Conservation (phyloP, 2,329 filamentous ascomycete species). For the Chrysoporthe deuterocubensis region DNA sequence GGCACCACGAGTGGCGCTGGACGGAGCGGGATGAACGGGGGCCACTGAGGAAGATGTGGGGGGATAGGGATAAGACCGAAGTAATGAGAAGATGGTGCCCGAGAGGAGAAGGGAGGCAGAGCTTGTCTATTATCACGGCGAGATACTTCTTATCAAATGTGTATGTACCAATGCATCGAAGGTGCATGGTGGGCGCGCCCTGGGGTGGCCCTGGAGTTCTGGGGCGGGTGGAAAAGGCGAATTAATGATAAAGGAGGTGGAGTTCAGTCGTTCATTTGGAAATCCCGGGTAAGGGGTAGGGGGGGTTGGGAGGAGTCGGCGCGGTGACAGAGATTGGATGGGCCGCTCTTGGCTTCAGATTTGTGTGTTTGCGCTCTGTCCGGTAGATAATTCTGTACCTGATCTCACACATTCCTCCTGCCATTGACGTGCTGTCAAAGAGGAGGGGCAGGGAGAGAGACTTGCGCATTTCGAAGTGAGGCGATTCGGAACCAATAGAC, state of each 20-base stretch:
- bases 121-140: background rate
- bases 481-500: background rate
- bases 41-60: conserved; percentile 16
- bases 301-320: background rate
- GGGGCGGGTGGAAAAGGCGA: background rate
- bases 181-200: background rate
- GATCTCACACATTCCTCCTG: background rate
- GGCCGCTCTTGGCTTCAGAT: background rate
- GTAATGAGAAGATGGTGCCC: too few relatives aligned
- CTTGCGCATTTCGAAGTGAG: too few relatives aligned
- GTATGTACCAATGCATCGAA: background rate
- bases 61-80: background rate
- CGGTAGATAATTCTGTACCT: background rate
- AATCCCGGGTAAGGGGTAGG: background rate
- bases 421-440: background rate
- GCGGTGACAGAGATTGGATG: background rate
- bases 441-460: background rate
- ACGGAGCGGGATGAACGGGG: conserved; percentile 34
- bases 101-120: background rate
- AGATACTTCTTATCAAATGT: background rate
- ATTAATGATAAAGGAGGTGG: background rate
- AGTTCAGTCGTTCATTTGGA: background rate
- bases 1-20: conserved; percentile 36
- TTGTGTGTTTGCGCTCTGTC: background rate
- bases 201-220: background rate